Evolutionary conservation across 1,284 basidiomycete genomes (phyloP), one percentile per base, ranked within the genome.

Genomic region (Ceraceosorus guamensis): DNA sequence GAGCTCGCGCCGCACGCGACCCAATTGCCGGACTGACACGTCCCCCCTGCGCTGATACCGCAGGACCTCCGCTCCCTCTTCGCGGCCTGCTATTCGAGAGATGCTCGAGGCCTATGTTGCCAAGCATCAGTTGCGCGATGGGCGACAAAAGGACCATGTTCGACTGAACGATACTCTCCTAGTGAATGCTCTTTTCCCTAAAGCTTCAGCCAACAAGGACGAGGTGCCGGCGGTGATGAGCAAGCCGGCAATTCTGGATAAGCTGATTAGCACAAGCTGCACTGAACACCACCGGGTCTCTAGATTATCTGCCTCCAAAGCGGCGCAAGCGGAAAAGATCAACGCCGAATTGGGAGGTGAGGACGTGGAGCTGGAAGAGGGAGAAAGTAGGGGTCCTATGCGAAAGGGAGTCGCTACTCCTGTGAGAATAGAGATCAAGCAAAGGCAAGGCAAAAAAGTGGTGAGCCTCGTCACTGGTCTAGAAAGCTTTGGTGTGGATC

Each of bases 391-490:
- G 10, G 53, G 53, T 1, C 33, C 14, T 10, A 50, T 55, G 33
- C 43, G 18, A 5, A 55, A 55, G 37, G 53, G 53, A 18, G n/a
- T 16, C 8, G 24, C 31, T 4, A 8, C 43, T 31, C 47, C 30
- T 13, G 31, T 55, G 5, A 30, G 34, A 30, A 16, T 55, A 6
- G 53, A 55, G 33, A 43, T 55, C 16, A 55, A 55, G 18, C 47
- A 46, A 11, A 30, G 53, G 41, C 53, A 55, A 31, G 53, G 53
- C 13, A 31, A 41, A n/a, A 55, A 55, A 18, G 48, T 55, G 14
- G 43, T 55, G 34, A 33, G 48, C 14, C 46, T 55, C 37, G 39
- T 55, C 46, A 55, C 53, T 6, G 46, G 34, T 18, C 30, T 55
- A 16, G 46, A 55, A 18, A n/a, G 30, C 13, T 55, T 34, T 34